Conservation (phyloP, 2,329 filamentous ascomycete species). For the Penicillium expansum region DNA sequence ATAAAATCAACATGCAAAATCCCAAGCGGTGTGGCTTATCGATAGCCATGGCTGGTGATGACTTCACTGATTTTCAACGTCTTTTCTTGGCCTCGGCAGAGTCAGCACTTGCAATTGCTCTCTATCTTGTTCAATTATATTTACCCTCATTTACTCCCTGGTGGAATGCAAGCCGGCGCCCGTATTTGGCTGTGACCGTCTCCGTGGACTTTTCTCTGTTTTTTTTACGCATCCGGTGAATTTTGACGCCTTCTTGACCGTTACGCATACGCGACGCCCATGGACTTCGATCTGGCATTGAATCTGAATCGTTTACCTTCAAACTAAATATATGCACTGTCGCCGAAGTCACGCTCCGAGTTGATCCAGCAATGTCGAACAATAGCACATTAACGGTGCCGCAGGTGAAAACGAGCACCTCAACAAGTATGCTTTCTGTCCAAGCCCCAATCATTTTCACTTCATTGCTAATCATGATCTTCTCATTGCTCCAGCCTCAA, state of each 20-base stretch:
- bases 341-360: neutral
- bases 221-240: constrained; percentile 12
- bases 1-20: neutral
- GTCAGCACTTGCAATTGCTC: neutral
- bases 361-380: constrained; percentile 29
- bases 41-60: constrained; percentile 3
- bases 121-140: neutral
- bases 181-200: neutral
- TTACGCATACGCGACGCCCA: constrained; percentile 3
- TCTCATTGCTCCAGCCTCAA: constrained; percentile 31
- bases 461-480: neutral
- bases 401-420: constrained; percentile 29
- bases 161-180: neutral
- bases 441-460: neutral
- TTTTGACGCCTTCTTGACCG: neutral
- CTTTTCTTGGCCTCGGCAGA: neutral
- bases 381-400: constrained; percentile 30
- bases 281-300: constrained; percentile 13
- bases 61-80: constrained; percentile 6
- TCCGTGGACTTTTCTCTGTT: neutral
- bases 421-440: constrained; percentile 26
- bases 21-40: neutral
- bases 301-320: constrained; percentile 1
- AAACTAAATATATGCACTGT: neutral
- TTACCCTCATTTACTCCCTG: neutral